Evolutionary conservation across 768 basidiomycete species (phyloP).

Genomic region (Strobilomyces dryophilus): DNA sequence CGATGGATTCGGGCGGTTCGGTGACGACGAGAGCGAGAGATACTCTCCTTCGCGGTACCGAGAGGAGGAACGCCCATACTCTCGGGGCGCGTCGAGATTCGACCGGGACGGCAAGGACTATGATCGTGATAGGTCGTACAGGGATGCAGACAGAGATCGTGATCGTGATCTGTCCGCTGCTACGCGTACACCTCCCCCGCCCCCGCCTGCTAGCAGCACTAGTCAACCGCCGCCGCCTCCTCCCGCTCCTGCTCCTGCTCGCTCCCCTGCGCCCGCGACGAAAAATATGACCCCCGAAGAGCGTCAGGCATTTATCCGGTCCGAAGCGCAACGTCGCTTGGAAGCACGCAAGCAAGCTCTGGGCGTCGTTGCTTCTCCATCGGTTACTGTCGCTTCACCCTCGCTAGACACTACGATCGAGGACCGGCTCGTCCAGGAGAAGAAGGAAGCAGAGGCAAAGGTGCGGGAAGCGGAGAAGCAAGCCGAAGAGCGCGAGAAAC

Average conservation of each 20-base stretch:
- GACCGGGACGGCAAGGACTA: constrained; percentile 38
- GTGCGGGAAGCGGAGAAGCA: constrained; percentile 72
- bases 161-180: constrained; percentile 34
- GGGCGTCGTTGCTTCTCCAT: constrained; percentile 54
- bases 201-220: constrained; percentile 36
- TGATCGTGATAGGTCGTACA: constrained; percentile 26
- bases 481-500: constrained; percentile 72
- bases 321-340: constrained; percentile 77
- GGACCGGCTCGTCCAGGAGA: constrained; percentile 80
- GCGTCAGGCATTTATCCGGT: constrained; percentile 69
- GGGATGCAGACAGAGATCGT: constrained; percentile 29
- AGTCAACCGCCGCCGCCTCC: constrained; percentile 40
- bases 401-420: constrained; percentile 77
- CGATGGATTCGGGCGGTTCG: constrained; percentile 69
- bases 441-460: constrained; percentile 89
- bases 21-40: constrained; percentile 38
- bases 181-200: constrained; percentile 43
- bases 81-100: constrained; percentile 37
- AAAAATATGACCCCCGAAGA: constrained; percentile 86
- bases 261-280: constrained; percentile 55
- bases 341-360: constrained; percentile 83
- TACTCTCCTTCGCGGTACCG: constrained; percentile 28
- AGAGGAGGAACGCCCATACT: constrained; percentile 53
- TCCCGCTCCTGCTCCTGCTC: constrained; percentile 46
- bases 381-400: constrained; percentile 36